Evolutionary conservation across 73 alveolate genomes (phyloP).

Genomic region (Tetrahymena malaccensis): DNA sequence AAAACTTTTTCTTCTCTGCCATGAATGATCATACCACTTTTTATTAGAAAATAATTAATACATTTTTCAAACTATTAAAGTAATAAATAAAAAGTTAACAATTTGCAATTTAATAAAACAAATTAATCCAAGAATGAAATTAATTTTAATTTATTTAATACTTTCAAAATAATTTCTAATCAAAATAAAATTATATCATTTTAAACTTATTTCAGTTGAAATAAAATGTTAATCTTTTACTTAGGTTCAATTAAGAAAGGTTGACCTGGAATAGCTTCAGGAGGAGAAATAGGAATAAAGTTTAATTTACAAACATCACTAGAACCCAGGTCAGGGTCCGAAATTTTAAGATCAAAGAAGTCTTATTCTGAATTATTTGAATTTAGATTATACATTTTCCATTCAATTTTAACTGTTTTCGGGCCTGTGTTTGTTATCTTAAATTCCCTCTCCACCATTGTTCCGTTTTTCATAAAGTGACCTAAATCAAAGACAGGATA

Average conservation of each 20-base stretch:
- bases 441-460: constrained; percentile 48
- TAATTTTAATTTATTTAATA: no score
- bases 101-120: no score
- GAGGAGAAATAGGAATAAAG: constrained; percentile 21
- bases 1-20: constrained; percentile 37
- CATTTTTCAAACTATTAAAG: no score
- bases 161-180: no score
- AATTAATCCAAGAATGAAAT: no score
- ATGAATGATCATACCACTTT: constrained; percentile 1
- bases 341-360: constrained; percentile 15
- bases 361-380: neutral
- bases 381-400: constrained; percentile 54
- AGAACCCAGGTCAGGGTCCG: constrained; percentile 33
- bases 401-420: constrained; percentile 50
- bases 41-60: neutral
- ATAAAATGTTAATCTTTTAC: neutral
- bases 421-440: constrained; percentile 75
- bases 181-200: no score
- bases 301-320: constrained; percentile 7
- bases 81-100: no score
- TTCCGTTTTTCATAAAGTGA: constrained; percentile 48
- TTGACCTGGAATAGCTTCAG: constrained; percentile 22
- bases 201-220: no score
- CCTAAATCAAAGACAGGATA: constrained; percentile 73
- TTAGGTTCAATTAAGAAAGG: constrained; percentile 19